These are phyloP conservation scores for Teratosphaeria epicoccoides DNA, from an alignment of 2,329 filamentous ascomycete genomes.

Conservation along the genomic window DNA sequence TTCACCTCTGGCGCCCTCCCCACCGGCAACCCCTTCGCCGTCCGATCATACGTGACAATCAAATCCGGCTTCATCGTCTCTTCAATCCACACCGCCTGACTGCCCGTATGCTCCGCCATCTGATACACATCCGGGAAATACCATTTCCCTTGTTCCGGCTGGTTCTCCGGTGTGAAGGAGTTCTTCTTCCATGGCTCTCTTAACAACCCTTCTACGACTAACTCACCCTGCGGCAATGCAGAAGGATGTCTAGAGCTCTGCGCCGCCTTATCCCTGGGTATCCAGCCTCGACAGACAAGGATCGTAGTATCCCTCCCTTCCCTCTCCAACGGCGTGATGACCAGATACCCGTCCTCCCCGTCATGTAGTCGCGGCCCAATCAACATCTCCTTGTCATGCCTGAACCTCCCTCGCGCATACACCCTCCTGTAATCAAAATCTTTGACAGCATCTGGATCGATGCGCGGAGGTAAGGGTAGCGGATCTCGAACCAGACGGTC, in stretches of 20 bases:
- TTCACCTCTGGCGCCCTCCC: constrained; percentile 83
- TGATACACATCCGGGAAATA: constrained; percentile 90
- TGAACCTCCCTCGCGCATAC: constrained; percentile 58
- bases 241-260: constrained; percentile 54
- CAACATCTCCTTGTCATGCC: constrained; percentile 93
- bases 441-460: constrained; percentile 70
- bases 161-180: constrained; percentile 88
- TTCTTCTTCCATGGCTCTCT: constrained; percentile 94
- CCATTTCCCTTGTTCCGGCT: constrained; percentile 72
- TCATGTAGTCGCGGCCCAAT: constrained; percentile 83
- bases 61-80: constrained; percentile 85
- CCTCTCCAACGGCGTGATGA: constrained; percentile 82
- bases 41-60: constrained; percentile 62
- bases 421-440: constrained; percentile 92
- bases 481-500: constrained; percentile 80
- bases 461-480: constrained; percentile 68
- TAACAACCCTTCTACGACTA: constrained; percentile 73
- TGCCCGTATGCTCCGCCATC: constrained; percentile 76
- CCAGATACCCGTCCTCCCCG: constrained; percentile 80
- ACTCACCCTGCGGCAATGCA: constrained; percentile 53
- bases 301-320: constrained; percentile 49
- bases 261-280: constrained; percentile 60
- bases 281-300: constrained; percentile 86
- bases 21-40: constrained; percentile 75
- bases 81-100: constrained; percentile 88